phyloP scores from a whole-genome alignment of 2,329 filamentous ascomycete species.

The Juglanconis oblonga region DNA sequence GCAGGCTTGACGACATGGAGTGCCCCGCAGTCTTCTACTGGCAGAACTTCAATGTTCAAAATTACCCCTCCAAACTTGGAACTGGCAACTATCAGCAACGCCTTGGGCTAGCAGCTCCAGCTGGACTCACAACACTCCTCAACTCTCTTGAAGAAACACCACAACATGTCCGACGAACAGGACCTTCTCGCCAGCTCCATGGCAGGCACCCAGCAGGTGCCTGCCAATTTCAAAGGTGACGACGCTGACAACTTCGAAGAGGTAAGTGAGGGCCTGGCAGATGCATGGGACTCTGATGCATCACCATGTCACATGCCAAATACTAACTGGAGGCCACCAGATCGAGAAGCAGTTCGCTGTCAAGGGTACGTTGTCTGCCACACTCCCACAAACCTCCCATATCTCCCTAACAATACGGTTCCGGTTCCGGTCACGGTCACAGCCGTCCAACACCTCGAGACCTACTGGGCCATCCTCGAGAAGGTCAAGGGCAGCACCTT shows the following conservation, averaged over 20 bases:
- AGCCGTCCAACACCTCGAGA: constrained; percentile 92
- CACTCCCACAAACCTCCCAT: constrained; percentile 2
- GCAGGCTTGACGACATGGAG: background rate
- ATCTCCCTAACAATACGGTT: constrained; percentile 9
- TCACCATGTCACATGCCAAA: background rate
- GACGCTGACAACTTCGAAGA: constrained; percentile 54
- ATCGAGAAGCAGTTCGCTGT: constrained; percentile 99
- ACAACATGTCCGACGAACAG: constrained; percentile 8
- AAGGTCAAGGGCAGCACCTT: constrained; percentile 84
- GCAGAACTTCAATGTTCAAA: background rate
- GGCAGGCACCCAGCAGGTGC: constrained; percentile 30
- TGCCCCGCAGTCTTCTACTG: background rate
- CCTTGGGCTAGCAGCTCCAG: background rate
- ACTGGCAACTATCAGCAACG: background rate
- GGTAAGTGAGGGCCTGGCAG: constrained; percentile 37
- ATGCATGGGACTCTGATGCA: background rate
- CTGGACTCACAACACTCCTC: background rate
- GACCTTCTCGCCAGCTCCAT: constrained; percentile 18
- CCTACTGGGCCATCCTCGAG: constrained; percentile 95
- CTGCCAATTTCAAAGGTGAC: constrained; percentile 59
- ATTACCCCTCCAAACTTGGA: constrained; percentile 7
- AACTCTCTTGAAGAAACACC: background rate
- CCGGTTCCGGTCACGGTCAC: background rate
- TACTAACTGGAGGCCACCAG: constrained; percentile 39
- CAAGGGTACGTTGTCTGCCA: constrained; percentile 59